Conservation (phyloP, 2,329 filamentous ascomycete species). For the Arthrobotrys musiformis region DNA sequence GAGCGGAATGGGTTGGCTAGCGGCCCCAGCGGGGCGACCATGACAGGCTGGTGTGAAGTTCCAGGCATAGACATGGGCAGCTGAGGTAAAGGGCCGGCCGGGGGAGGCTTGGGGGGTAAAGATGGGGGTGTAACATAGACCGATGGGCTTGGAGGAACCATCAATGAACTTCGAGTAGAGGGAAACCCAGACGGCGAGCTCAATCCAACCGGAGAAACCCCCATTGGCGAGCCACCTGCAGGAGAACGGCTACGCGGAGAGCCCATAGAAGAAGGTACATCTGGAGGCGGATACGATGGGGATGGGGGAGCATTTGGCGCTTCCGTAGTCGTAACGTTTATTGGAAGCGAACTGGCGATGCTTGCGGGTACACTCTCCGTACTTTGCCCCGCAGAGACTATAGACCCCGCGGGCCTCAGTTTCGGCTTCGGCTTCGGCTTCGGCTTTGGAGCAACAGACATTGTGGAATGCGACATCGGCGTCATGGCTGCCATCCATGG, state of each 20-base stretch:
- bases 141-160: slow-evolving; percentile 24
- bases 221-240: background rate
- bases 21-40: slow-evolving; percentile 16
- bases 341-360: background rate
- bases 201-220: background rate
- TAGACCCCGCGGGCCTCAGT: background rate
- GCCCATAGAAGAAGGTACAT: background rate
- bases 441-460: background rate
- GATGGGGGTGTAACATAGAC: background rate
- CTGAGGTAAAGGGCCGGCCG: slow-evolving; percentile 19
- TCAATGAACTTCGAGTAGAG: background rate
- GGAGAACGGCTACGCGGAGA: slow-evolving; percentile 2
- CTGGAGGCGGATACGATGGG: slow-evolving; percentile 7
- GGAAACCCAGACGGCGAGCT: background rate
- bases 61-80: slow-evolving; percentile 12
- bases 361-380: slow-evolving; percentile 25
- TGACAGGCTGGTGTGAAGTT: slow-evolving; percentile 24
- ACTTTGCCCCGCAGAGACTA: slow-evolving; percentile 16
- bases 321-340: background rate
- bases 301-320: background rate
- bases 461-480: slow-evolving; percentile 20
- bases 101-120: slow-evolving; percentile 8
- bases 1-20: slow-evolving; percentile 41
- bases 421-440: slow-evolving; percentile 1
- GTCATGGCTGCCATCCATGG: slow-evolving; percentile 49